Evolutionary conservation across 257 asterid species (phyloP).

Genomic region (Handroanthus guayacan): DNA sequence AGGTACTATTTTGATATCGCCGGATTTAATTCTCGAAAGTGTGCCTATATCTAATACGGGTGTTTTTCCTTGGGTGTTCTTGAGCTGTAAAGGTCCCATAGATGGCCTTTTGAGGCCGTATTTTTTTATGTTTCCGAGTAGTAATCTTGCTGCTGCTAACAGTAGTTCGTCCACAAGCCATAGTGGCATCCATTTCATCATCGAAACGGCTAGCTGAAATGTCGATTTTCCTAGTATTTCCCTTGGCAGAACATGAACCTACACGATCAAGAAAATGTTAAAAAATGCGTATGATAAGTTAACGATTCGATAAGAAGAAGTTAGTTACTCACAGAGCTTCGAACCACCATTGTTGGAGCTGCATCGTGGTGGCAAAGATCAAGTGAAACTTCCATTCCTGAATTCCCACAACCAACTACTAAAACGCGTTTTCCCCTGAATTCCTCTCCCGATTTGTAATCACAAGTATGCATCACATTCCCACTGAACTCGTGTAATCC

Average conservation of each 20-base stretch:
- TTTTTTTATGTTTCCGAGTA: constrained; percentile 71
- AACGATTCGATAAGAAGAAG: not conserved
- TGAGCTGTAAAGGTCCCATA: constrained; percentile 82
- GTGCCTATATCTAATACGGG: constrained; percentile 94
- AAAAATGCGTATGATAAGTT: not conserved
- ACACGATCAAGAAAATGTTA: not conserved
- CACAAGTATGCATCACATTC: constrained; percentile 76
- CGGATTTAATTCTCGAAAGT: constrained; percentile 68
- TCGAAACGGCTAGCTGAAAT: constrained; percentile 58
- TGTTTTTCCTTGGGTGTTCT: constrained; percentile 75
- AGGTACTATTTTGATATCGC: constrained; percentile 76
- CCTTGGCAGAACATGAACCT: constrained; percentile 95
- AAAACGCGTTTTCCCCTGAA: constrained; percentile 65
- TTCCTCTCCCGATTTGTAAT: constrained; percentile 75
- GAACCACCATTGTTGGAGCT: constrained; percentile 75
- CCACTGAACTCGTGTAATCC: constrained; percentile 67
- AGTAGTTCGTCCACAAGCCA: constrained; percentile 72
- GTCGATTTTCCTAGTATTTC: constrained; percentile 82
- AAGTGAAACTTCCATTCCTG: constrained; percentile 93
- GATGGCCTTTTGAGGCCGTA: constrained; percentile 78
- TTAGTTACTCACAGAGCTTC: constrained; percentile 67
- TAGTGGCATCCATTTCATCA: constrained; percentile 81
- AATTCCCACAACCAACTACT: constrained; percentile 94
- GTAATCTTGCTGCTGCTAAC: constrained; percentile 59
- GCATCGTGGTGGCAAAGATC: constrained; percentile 84